Percentiles rank a stretch among this genome's conserved stretches.
phyloP scores from a whole-genome alignment of 805 yeast genomes.

The Komagataella kurtzmanii region DNA sequence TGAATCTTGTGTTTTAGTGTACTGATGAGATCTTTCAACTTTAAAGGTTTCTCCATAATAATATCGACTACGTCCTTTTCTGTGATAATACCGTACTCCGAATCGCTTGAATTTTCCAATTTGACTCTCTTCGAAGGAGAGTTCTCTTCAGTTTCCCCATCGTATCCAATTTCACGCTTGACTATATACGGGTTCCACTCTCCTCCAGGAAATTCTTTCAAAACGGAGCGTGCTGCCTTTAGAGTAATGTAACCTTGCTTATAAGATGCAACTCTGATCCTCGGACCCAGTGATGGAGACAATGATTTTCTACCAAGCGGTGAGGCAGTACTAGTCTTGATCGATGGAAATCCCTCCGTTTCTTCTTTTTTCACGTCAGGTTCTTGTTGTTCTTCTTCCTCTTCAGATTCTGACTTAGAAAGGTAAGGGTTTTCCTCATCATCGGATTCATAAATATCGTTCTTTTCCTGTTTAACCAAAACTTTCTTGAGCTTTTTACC shows the following conservation, averaged over 20 bases:
- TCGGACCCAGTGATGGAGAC: conserved; percentile 14
- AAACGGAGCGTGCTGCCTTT: conserved; percentile 46
- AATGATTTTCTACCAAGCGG: conserved; percentile 7
- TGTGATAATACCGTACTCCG: conserved; percentile 25
- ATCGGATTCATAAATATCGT: conserved; percentile 79
- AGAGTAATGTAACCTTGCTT: conserved; percentile 43
- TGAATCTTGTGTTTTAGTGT: conserved; percentile 49
- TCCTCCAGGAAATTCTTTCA: conserved; percentile 61
- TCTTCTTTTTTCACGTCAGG: conserved; percentile 14
- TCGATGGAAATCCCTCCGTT: conserved; percentile 10
- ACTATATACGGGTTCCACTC: conserved; percentile 67
- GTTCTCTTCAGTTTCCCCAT: conserved; percentile 9
- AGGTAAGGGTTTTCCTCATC: conserved; percentile 73
- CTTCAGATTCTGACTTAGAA: conserved; percentile 55
- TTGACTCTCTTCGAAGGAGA: conserved; percentile 19
- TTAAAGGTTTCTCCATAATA: conserved; percentile 39
- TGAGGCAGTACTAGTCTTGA: conserved; percentile 3
- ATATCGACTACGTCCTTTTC: conserved; percentile 59
- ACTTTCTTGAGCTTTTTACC: conserved; percentile 81
- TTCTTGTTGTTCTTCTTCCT: conserved; percentile 21
- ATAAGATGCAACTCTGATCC: conserved; percentile 27
- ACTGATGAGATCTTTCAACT: conserved; percentile 41
- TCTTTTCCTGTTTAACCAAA: conserved; percentile 72
- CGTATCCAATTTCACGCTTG: conserved; percentile 16
- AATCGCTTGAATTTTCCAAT: conserved; percentile 9